Conservation (phyloP, 2,329 filamentous ascomycete genomes). For the Didymella lethalis region DNA sequence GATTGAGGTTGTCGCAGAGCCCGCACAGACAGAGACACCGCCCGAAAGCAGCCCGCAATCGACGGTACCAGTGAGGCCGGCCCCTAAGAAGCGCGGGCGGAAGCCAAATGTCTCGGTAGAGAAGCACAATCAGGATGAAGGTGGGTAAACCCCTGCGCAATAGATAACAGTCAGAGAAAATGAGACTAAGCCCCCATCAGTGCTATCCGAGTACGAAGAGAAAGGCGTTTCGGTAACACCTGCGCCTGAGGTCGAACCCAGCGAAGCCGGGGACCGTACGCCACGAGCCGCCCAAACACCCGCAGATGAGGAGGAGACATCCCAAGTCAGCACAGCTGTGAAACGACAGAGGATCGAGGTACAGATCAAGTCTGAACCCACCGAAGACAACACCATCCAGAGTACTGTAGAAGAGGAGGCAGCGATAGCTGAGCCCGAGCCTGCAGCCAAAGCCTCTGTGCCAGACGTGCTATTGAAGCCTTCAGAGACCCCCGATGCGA, state of each 20-base stretch:
- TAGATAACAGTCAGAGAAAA: constrained; percentile 64
- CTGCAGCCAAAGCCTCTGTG: constrained; percentile 31
- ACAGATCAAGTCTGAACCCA: constrained; percentile 56
- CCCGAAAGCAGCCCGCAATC: constrained; percentile 59
- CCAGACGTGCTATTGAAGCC: constrained; percentile 17
- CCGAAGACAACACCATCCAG: constrained; percentile 59
- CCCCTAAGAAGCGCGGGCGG: constrained; percentile 67
- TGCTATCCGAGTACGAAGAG: constrained; percentile 56
- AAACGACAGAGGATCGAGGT: constrained; percentile 36
- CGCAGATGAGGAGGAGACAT: constrained; percentile 11
- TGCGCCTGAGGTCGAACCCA: constrained; percentile 9
- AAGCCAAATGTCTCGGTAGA: constrained; percentile 54
- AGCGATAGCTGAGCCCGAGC: constrained; percentile 5
- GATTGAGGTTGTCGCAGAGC: constrained; percentile 64
- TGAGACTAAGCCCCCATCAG: constrained; percentile 65
- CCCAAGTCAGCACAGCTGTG: constrained; percentile 59
- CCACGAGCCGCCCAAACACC: constrained; percentile 14
- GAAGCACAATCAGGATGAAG: constrained; percentile 48
- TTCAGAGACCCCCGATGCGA: constrained; percentile 14
- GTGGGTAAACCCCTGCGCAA: constrained; percentile 56
- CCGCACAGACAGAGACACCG: constrained; percentile 68
- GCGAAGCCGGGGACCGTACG: constrained; percentile 15
- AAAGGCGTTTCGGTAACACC: constrained; percentile 11
- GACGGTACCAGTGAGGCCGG: constrained; percentile 29
- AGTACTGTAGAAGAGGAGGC: constrained; percentile 68